These are phyloP conservation scores for Mucor racemosus DNA, from an alignment of 371 early-diverging fungal genomes.

Conservation along the genomic window DNA sequence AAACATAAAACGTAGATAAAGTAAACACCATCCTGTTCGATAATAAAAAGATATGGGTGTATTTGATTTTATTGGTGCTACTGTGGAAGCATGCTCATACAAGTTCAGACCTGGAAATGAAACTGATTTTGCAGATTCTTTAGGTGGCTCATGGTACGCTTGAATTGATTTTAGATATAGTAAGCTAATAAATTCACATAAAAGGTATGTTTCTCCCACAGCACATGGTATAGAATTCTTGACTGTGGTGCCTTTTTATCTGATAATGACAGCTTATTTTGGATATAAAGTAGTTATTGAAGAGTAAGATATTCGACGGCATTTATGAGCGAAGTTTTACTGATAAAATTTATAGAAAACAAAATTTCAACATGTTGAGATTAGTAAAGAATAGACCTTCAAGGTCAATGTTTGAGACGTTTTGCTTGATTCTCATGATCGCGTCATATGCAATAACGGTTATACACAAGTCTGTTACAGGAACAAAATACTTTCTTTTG, in stretches of 20 bases:
- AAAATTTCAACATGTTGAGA: constrained; percentile 25
- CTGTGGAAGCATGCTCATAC: constrained; percentile 32
- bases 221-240: constrained; percentile 61
- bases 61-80: constrained; percentile 22
- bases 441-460: constrained; percentile 50
- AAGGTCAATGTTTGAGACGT: constrained; percentile 40
- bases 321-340: too few species aligned
- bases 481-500: constrained; percentile 53
- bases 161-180: background rate
- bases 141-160: constrained; percentile 56
- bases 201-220: constrained; percentile 60
- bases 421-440: constrained; percentile 40
- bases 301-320: constrained; percentile 27
- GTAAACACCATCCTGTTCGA: background rate
- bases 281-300: constrained; percentile 44
- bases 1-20: too few species aligned
- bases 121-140: constrained; percentile 44
- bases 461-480: constrained; percentile 48
- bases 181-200: background rate
- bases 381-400: constrained; percentile 23
- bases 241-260: constrained; percentile 48
- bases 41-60: background rate
- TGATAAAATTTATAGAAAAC: constrained; percentile 6
- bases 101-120: constrained; percentile 37
- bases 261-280: constrained; percentile 44